These are phyloP conservation scores for Aspergillus japonicus DNA, from an alignment of 2,329 filamentous ascomycete species.

Conservation along the genomic window DNA sequence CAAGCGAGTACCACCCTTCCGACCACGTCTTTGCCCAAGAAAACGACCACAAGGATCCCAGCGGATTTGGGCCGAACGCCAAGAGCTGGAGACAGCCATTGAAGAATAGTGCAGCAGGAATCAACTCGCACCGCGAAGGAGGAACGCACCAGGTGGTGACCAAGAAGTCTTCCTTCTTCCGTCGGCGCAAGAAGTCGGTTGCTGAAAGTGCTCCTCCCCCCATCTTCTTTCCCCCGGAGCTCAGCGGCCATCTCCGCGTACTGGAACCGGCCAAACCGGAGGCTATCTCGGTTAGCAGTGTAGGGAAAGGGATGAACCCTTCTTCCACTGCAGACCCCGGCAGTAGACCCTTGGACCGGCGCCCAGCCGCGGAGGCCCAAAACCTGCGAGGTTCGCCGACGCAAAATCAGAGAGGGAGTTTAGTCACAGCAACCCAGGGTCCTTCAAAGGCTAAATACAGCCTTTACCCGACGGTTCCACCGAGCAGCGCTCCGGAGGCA, in stretches of 20 bases:
- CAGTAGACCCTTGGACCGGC: conserved; percentile 24
- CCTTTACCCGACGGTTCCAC: conserved; percentile 28
- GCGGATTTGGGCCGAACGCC: conserved; percentile 17
- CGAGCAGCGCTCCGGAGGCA: conserved; percentile 26
- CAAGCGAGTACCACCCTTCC: conserved; percentile 21
- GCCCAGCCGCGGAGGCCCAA: conserved; percentile 17
- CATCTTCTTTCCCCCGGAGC: conserved; percentile 46
- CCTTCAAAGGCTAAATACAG: conserved; percentile 26
- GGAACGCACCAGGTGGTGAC: conserved; percentile 64
- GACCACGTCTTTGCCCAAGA: conserved; percentile 27
- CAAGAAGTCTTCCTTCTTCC: conserved; percentile 92
- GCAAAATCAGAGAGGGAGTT: conserved; percentile 27
- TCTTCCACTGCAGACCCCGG: conserved; percentile 39
- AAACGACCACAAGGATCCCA: conserved; percentile 25
- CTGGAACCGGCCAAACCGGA: conserved; percentile 31
- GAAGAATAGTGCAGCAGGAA: conserved; percentile 24
- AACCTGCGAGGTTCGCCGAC: conserved; percentile 18
- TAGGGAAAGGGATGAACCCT: conserved; percentile 83
- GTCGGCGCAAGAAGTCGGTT: conserved; percentile 86
- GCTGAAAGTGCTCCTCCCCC: conserved; percentile 66
- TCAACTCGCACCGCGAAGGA: conserved; percentile 32
- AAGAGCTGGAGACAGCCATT: conserved; percentile 29
- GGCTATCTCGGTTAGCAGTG: conserved; percentile 71
- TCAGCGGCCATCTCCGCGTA: conserved; percentile 39
- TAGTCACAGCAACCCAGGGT: conserved; percentile 23